Percentiles rank a stretch among this genome's conserved stretches.
phyloP scores from a whole-genome alignment of 2,329 filamentous ascomycete genomes.

The Exophiala alcalophila region DNA sequence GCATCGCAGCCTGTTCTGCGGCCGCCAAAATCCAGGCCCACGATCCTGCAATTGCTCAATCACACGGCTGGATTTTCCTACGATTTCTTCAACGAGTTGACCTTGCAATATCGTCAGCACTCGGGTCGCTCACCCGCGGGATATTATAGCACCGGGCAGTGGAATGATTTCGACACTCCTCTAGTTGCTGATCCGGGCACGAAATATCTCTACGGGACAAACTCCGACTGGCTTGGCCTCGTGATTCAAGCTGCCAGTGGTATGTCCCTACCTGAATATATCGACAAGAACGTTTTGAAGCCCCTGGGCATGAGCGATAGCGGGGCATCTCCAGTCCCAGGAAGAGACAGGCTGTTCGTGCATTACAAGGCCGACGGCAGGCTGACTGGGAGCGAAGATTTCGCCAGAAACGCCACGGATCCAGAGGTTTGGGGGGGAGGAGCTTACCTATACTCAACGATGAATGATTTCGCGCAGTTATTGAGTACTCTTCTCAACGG shows the following conservation, averaged over 20 bases:
- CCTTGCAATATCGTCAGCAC: conserved; percentile 11
- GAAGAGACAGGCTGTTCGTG: conserved; percentile 67
- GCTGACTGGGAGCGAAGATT: conserved; percentile 1
- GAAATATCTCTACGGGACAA: conserved; percentile 31
- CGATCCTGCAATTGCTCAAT: conserved; percentile 21
- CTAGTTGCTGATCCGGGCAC: conserved; percentile 18
- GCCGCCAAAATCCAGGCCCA: conserved; percentile 14
- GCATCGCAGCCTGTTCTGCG: conserved; percentile 10
- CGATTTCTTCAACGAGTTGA: conserved; percentile 21
- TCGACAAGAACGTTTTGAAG: conserved; percentile 46
- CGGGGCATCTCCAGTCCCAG: background rate
- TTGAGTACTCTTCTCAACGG: conserved; percentile 21
- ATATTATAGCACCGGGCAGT: conserved; percentile 3
- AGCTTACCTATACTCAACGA: conserved; percentile 11
- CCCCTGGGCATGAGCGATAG: conserved; percentile 40
- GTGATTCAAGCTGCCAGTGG: conserved; percentile 46
- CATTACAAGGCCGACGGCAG: conserved; percentile 74
- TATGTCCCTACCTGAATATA: conserved; percentile 44
- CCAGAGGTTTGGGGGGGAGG: conserved; percentile 15
- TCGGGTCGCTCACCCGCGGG: background rate
- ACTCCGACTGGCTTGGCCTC: conserved; percentile 51
- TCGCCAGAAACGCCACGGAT: background rate
- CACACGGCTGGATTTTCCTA: conserved; percentile 25
- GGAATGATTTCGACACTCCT: conserved; percentile 14
- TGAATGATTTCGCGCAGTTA: conserved; percentile 21